A percentile compares a stretch with the other conserved stretches of the same genome.
phyloP scores from a whole-genome alignment of 202 grass and related monocot species.

The Dendrocalamus latiflorus region DNA sequence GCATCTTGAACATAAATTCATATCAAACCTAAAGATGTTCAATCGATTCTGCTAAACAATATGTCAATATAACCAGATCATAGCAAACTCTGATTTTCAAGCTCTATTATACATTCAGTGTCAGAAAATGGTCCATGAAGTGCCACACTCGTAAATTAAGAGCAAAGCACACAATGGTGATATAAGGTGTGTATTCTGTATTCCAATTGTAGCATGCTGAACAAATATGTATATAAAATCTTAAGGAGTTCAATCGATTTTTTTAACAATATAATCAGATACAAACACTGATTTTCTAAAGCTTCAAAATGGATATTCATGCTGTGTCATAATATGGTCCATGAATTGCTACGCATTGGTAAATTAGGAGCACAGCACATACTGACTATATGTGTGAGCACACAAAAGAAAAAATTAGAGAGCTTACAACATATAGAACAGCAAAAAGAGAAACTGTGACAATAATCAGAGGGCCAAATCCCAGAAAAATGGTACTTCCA shows the following conservation, averaged over 20 bases:
- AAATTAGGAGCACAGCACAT: background rate
- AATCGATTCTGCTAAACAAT: background rate
- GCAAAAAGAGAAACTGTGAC: too few relatives aligned
- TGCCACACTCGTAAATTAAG: background rate
- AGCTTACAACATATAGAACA: constrained; percentile 71
- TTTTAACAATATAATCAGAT: background rate
- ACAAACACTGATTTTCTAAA: background rate
- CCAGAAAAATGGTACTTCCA: constrained; percentile 83
- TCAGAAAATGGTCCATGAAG: too few relatives aligned
- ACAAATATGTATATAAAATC: background rate
- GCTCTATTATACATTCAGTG: too few relatives aligned
- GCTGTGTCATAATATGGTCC: too few relatives aligned
- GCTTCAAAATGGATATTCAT: too few relatives aligned
- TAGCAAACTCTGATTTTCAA: too few relatives aligned
- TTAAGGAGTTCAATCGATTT: background rate
- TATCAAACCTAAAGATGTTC: background rate
- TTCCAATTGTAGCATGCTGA: background rate
- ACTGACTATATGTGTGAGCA: background rate
- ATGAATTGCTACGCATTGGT: background rate
- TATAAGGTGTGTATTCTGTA: background rate
- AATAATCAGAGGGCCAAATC: constrained; percentile 76
- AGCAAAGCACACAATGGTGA: background rate
- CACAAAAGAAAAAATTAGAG: background rate
- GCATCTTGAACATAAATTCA: too few relatives aligned
- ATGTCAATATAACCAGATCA: too few relatives aligned